phyloP scores from a whole-genome alignment of 2,329 filamentous ascomycete genomes.

The Peltaster fructicola region DNA sequence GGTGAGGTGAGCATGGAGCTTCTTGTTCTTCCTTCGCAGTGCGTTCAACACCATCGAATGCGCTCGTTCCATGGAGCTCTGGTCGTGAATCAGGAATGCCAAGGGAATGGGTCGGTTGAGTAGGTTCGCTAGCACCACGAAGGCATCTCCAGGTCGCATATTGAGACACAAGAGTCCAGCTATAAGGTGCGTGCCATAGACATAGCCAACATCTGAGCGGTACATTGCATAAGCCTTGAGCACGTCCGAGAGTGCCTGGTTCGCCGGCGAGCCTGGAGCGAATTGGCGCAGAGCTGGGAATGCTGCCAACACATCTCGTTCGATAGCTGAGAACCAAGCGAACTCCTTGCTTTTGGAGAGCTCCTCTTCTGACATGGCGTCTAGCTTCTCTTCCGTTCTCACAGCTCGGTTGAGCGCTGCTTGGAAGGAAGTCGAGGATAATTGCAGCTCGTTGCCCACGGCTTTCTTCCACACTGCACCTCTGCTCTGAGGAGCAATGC shows the following conservation, averaged over 20 bases:
- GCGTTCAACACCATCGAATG: constrained; percentile 53
- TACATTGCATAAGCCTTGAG: constrained; percentile 69
- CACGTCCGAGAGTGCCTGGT: constrained; percentile 51
- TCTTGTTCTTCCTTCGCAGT: constrained; percentile 44
- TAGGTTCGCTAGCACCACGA: constrained; percentile 57
- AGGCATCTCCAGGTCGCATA: constrained; percentile 39
- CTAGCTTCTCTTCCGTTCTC: constrained; percentile 41
- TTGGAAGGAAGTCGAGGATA: constrained; percentile 49
- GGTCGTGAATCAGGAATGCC: constrained; percentile 56
- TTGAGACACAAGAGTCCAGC: constrained; percentile 59
- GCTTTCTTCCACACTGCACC: constrained; percentile 53
- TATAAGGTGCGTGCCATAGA: constrained; percentile 55
- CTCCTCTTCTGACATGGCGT: constrained; percentile 26
- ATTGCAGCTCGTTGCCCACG: constrained; percentile 54
- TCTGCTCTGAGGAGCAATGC: constrained; percentile 52
- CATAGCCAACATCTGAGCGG: constrained; percentile 62
- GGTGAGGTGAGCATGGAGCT: constrained; percentile 47
- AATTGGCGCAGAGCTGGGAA: constrained; percentile 62
- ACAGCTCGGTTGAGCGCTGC: constrained; percentile 52
- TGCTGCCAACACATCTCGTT: constrained; percentile 46
- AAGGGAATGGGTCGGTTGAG: constrained; percentile 59
- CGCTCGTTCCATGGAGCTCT: constrained; percentile 48
- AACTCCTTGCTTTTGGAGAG: constrained; percentile 33
- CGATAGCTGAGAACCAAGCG: constrained; percentile 46
- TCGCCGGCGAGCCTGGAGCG: constrained; percentile 46